Evolutionary conservation across 2,329 filamentous ascomycete genomes (phyloP).

Genomic region (Aspergillus felis): DNA sequence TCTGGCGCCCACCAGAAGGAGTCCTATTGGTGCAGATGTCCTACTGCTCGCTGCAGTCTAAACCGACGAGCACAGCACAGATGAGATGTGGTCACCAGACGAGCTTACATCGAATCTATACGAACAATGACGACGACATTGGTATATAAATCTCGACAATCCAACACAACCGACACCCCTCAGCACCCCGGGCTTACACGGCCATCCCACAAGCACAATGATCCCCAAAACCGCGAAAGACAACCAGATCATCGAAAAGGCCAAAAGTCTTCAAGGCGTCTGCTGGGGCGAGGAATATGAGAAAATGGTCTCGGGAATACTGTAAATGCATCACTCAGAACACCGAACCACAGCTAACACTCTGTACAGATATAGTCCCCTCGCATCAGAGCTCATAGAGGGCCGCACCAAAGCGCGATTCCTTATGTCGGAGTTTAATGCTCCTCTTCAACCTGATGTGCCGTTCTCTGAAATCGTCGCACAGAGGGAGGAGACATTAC

Average conservation of each 20-base stretch:
- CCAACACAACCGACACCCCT: background rate
- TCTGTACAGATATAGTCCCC: background rate
- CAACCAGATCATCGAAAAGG: background rate
- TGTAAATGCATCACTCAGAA: constrained; percentile 11
- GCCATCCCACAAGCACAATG: background rate
- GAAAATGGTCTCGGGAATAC: background rate
- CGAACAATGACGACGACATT: background rate
- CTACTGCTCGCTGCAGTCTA: background rate
- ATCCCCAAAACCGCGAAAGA: background rate
- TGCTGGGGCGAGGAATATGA: background rate
- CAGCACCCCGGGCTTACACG: fast-evolving
- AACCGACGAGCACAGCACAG: background rate
- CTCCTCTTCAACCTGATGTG: background rate
- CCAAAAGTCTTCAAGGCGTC: background rate
- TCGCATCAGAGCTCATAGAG: background rate
- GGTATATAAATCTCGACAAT: background rate
- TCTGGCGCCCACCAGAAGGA: background rate
- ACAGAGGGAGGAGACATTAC: background rate
- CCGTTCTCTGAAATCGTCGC: background rate
- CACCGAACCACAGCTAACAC: background rate
- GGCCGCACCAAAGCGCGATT: background rate
- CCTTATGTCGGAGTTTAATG: background rate
- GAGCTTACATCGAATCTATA: background rate
- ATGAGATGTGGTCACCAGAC: background rate
- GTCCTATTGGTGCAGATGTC: background rate